Evolutionary conservation across 805 yeast genomes (phyloP).

Genomic region (Metschnikowia baotianmanensis): DNA sequence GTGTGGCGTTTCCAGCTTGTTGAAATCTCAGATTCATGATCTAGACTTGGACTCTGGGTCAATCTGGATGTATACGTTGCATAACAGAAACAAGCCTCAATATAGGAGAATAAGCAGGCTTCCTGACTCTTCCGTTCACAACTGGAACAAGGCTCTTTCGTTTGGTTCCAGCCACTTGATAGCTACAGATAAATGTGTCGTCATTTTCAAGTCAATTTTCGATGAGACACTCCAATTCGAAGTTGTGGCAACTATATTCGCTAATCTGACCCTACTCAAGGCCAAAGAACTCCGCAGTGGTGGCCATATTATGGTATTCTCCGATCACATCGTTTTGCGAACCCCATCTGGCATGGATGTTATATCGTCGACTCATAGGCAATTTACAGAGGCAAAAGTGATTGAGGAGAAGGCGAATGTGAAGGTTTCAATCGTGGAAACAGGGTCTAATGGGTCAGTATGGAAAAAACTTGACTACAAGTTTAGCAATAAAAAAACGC

Average conservation of each 20-base stretch:
- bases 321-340: constrained; percentile 15
- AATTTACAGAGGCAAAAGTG: constrained; percentile 1
- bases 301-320: constrained; percentile 8
- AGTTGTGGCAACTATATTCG: constrained; percentile 3
- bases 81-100: background rate
- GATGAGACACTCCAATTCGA: background rate
- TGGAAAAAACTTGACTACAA: constrained; percentile 8
- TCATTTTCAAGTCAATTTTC: constrained; percentile 3
- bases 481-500: background rate
- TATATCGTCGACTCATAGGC: constrained; percentile 9
- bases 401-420: background rate
- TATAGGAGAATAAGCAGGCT: constrained; percentile 1
- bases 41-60: constrained; percentile 1
- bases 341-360: constrained; percentile 9
- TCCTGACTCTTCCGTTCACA: background rate
- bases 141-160: constrained; percentile 7
- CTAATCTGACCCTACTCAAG: constrained; percentile 8
- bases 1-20: constrained; percentile 3
- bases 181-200: constrained; percentile 10
- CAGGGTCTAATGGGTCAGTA: constrained; percentile 11
- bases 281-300: constrained; percentile 7
- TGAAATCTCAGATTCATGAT: background rate
- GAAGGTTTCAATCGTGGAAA: constrained; percentile 11
- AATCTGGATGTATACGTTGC: constrained; percentile 1
- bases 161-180: constrained; percentile 11